Evolutionary conservation across 495 filamentous ascomycete species (phyloP), one percentile per base, ranked within the genome.

Genomic region (Viridothelium virens): DNA sequence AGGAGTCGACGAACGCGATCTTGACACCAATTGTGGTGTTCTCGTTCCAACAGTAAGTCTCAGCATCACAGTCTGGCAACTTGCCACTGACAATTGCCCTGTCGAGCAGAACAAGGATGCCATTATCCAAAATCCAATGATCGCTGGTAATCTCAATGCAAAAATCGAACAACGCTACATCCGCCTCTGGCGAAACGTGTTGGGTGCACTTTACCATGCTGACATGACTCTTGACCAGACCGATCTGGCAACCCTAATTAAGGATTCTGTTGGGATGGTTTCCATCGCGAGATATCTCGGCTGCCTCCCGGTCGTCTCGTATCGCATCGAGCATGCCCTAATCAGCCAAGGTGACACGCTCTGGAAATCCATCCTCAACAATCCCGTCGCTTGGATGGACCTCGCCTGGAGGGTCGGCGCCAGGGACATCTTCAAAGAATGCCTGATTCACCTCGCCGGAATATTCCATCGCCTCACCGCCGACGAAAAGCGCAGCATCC

Each of bases 391-490:
- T 0, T 85, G 82, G 82, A 65, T 77, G 16, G 70, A 71, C 39
- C 70, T 83, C 2, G 80, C 71, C 18, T 59, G 61, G 12, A 76
- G 74, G 6, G 69, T 84, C 50, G 73, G 75, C 56, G 81, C 78
- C 1, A 70, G 73, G 38, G 12, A 71, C 9, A 78, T 84, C 48
- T 81, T 79, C 74, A 71, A 76, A 9, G 82, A 84, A 66, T 74
- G 79, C 12, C 69, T 84, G 25, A 72, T 80, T 65, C 81, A 85
- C 69, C 53, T 81, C 38, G 73, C 77, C 1, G 82, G 81, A 0
- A 71, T 74, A 65, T 83, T 76, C 75, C 71, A 75, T 38, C 59
- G 38, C 16, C 38, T 71, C 2, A 38, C 39, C 66, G 47, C 62
- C 38, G 56, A 67, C 61, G 39, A 68, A 65, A 63, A 68, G 34